Conservation (phyloP, 306 rosid genomes). For the Trifolium pratense region DNA sequence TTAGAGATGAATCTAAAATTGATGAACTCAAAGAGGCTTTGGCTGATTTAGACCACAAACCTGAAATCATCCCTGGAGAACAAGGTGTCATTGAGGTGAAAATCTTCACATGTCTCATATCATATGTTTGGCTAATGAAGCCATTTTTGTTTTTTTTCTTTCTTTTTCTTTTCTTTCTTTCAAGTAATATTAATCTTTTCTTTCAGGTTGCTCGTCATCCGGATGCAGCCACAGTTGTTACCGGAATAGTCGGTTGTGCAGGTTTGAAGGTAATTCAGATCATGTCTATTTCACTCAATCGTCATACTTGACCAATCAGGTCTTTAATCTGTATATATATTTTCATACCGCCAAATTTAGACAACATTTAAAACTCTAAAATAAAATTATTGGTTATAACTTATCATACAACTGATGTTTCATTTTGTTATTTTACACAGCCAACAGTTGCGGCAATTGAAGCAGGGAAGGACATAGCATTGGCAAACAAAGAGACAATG, state of each 20-base stretch:
- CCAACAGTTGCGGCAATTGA: conserved; percentile 97
- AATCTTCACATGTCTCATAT: conserved; percentile 10
- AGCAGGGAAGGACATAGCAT: conserved; percentile 97
- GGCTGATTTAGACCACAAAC: conserved; percentile 71
- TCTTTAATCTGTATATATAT: too few relatives aligned
- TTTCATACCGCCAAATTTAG: not conserved
- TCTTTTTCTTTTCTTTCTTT: not conserved
- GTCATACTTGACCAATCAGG: not conserved
- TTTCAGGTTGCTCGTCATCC: conserved; percentile 90
- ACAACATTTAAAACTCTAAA: not conserved
- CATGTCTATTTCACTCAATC: not conserved
- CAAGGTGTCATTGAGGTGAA: conserved; percentile 86
- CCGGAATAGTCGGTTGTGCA: conserved; percentile 95
- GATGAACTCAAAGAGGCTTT: conserved; percentile 87
- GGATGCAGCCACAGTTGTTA: conserved; percentile 84
- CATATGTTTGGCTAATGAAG: conserved; percentile 12
- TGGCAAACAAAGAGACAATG: conserved; percentile 95
- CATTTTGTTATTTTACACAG: conserved; percentile 47
- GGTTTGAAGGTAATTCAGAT: conserved; percentile 67
- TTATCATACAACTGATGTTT: not conserved
- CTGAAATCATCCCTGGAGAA: conserved; percentile 86
- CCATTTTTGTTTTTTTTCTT: not conserved
- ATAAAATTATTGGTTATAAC: not conserved
- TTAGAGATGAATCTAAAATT: conserved; percentile 72
- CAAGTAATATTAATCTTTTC: conserved; percentile 28